A percentile compares a stretch with the other conserved stretches of the same genome.
phyloP scores from a whole-genome alignment of 371 early-diverging fungal species.

The Massospora cicadina region DNA sequence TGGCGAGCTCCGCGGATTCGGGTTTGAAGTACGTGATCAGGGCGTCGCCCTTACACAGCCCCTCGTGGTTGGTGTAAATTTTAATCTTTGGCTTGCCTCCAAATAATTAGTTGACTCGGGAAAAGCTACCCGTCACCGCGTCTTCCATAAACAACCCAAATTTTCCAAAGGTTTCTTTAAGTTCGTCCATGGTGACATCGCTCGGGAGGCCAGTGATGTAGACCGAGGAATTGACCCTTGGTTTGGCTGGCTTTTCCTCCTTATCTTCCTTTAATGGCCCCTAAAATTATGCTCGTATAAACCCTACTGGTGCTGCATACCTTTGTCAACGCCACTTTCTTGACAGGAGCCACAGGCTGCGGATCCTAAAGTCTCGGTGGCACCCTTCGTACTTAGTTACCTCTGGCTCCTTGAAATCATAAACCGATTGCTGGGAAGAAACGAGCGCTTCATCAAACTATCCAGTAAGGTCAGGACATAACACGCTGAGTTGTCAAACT shows the following conservation, averaged over 20 bases:
- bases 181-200: conserved; percentile 63
- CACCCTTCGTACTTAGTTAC: conserved; percentile 6
- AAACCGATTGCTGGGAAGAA: conserved; percentile 60
- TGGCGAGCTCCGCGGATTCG: conserved; percentile 71
- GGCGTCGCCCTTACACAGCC: conserved; percentile 70
- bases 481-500: neutral
- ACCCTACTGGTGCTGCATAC: too few relatives aligned
- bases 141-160: conserved; percentile 86
- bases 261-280: conserved; percentile 16
- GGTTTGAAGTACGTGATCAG: conserved; percentile 75
- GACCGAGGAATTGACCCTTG: conserved; percentile 47
- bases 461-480: too few relatives aligned
- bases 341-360: too few relatives aligned
- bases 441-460: conserved; percentile 59
- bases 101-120: neutral
- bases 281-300: conserved; percentile 1
- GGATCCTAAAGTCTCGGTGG: too few relatives aligned
- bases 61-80: conserved; percentile 54
- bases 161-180: conserved; percentile 58
- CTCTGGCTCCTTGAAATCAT: conserved; percentile 21
- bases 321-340: too few relatives aligned
- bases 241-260: conserved; percentile 30
- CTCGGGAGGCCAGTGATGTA: conserved; percentile 74
- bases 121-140: conserved; percentile 27
- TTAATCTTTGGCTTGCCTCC: conserved; percentile 74